phyloP scores from a whole-genome alignment of 2,329 filamentous ascomycete genomes.

The Aspergillus caelatus region DNA sequence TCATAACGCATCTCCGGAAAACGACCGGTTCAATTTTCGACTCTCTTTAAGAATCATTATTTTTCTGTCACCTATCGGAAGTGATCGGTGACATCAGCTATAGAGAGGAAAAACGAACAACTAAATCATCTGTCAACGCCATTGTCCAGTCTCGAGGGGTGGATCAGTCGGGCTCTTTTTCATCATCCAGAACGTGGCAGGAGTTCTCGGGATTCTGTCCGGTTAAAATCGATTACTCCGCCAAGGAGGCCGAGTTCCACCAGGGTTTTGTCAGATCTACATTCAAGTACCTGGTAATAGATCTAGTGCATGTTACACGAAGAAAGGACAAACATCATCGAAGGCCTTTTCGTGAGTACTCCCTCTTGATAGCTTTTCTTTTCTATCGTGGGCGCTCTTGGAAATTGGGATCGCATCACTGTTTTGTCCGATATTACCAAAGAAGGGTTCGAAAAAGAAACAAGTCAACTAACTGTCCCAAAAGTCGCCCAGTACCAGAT shows the following conservation, averaged over 20 bases:
- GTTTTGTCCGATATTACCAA: background rate
- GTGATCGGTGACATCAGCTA: slow-evolving; percentile 14
- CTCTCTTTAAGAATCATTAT: slow-evolving; percentile 24
- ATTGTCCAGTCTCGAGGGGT: slow-evolving; percentile 1
- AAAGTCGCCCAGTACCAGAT: slow-evolving; percentile 10
- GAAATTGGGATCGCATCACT: background rate
- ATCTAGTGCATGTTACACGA: slow-evolving; percentile 38
- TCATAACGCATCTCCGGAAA: slow-evolving; percentile 17
- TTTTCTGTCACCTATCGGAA: slow-evolving; percentile 22
- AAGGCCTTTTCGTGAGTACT: slow-evolving; percentile 21
- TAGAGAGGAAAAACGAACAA: slow-evolving; percentile 6
- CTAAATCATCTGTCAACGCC: background rate
- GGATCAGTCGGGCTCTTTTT: slow-evolving; percentile 1
- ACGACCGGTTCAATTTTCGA: slow-evolving; percentile 31
- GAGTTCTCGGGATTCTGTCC: slow-evolving; percentile 11
- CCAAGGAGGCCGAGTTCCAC: slow-evolving; percentile 17
- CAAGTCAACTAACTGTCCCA: background rate
- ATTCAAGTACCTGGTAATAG: slow-evolving; percentile 28
- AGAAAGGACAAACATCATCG: slow-evolving; percentile 36
- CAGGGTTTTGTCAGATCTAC: slow-evolving; percentile 24
- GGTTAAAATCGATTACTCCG: slow-evolving; percentile 9
- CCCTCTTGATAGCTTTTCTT: slow-evolving; percentile 12
- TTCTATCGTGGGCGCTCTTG: slow-evolving; percentile 3
- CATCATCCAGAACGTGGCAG: slow-evolving; percentile 11
- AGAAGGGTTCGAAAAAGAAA: background rate